phyloP scores from a whole-genome alignment of 1,139 yeast genomes.

The Blastobotrys serpentis region DNA sequence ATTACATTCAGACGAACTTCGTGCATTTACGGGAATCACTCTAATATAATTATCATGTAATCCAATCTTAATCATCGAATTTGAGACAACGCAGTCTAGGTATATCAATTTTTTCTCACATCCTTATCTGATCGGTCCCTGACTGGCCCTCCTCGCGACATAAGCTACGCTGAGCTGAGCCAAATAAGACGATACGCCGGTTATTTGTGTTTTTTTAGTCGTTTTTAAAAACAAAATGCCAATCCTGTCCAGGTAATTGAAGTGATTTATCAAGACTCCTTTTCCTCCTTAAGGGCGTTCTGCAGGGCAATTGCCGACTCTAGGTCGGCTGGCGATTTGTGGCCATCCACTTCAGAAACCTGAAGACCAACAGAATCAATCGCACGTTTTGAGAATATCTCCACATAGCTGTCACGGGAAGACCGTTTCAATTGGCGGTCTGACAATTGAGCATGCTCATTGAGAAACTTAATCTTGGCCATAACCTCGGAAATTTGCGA shows the following conservation, averaged over 20 bases:
- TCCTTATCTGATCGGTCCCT: too few species aligned
- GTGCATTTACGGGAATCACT: neutral
- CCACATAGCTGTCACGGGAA: constrained; percentile 25
- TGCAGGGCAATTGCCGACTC: neutral
- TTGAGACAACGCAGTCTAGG: too few species aligned
- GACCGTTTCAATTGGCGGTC: constrained; percentile 10
- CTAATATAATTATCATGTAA: neutral
- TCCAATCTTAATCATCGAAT: too few species aligned
- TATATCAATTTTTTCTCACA: too few species aligned
- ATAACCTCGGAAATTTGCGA: constrained; percentile 33
- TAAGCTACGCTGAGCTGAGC: too few species aligned
- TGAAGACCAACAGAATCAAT: constrained; percentile 21
- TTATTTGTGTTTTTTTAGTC: too few species aligned
- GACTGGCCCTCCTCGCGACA: too few species aligned
- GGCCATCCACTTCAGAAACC: constrained; percentile 6
- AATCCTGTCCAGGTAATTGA: too few species aligned
- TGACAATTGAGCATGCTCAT: constrained; percentile 6
- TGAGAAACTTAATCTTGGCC: constrained; percentile 16
- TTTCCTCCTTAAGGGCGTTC: neutral
- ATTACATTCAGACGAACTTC: neutral
- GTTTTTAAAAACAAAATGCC: neutral
- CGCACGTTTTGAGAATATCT: constrained; percentile 23
- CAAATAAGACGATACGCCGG: too few species aligned
- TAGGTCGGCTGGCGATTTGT: constrained; percentile 2
- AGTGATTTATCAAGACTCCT: neutral